Percentiles rank a stretch among this genome's conserved stretches.
phyloP scores from a whole-genome alignment of 495 filamentous ascomycete genomes.

The Entonaema liquescens region DNA sequence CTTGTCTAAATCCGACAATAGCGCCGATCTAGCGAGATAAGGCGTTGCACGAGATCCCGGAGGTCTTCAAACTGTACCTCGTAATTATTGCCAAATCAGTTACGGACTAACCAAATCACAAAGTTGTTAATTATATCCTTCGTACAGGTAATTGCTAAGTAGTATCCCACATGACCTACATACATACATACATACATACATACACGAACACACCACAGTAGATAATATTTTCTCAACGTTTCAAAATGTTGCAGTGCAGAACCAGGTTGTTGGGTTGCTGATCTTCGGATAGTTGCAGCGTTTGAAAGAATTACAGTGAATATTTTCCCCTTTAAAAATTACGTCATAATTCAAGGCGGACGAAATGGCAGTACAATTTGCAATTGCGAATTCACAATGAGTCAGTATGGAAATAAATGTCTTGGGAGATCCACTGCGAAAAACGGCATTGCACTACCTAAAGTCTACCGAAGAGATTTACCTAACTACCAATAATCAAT shows the following conservation, averaged over 20 bases:
- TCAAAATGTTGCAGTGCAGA: slow-evolving; percentile 5
- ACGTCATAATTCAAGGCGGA: slow-evolving; percentile 1
- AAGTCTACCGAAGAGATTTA: neutral
- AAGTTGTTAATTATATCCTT: slow-evolving; percentile 1
- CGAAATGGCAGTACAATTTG: slow-evolving; percentile 17
- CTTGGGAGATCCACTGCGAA: slow-evolving; percentile 17
- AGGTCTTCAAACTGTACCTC: slow-evolving; percentile 2
- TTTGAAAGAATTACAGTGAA: neutral
- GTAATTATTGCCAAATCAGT: slow-evolving; percentile 2
- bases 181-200: too few relatives aligned
- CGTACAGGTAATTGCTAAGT: slow-evolving; percentile 1
- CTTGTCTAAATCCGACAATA: slow-evolving; percentile 31
- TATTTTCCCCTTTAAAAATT: slow-evolving; percentile 4
- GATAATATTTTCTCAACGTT: neutral
- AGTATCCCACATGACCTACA: neutral
- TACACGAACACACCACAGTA: slow-evolving; percentile 1
- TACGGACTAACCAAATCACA: neutral
- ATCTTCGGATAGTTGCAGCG: slow-evolving; percentile 22
- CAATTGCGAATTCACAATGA: slow-evolving; percentile 6
- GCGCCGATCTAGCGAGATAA: slow-evolving; percentile 40
- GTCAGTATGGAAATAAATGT: slow-evolving; percentile 14
- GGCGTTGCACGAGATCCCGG: slow-evolving; percentile 10
- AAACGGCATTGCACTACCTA: slow-evolving; percentile 4
- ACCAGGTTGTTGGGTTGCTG: slow-evolving; percentile 18
- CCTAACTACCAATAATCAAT: slow-evolving; percentile 2